Base-by-base conservation (phyloP, 2,329 filamentous ascomycete genomes). In the Xylariaceae sp. region DNA sequence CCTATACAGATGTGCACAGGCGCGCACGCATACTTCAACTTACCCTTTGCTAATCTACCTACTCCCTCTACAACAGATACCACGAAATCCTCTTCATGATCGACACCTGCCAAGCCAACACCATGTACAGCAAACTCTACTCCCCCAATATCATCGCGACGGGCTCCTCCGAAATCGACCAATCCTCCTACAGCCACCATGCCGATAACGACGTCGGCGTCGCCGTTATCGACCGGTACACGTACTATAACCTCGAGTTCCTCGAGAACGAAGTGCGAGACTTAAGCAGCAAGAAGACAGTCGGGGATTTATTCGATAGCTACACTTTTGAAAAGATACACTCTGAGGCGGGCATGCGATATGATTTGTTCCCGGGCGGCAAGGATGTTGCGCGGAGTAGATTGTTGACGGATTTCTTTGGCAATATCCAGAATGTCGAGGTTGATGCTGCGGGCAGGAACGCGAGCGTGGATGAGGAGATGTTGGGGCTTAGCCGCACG, bases 61-160 rank as follows among this genome's bases (percentile, higher is more conserved):
- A 17, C 54, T 44, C 14, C 41, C 22, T 22, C 32, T 16, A 23
- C 14, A 8, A 22, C 20, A 86, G 85, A 64, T 98, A 97, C 68
- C 88, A 97, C 66, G 93, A 98, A 69, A 83, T 98, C 57, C 80
- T 98, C 47, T 98, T 98, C 75, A 98, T 98, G 93, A 98, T 98
- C 69, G 93, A 98, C 67, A 98, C 93, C 0, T 98, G 93, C 72
- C 93, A 98, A 71, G 93, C 93, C 44, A 98, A 98, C 67, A 98
- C 93, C 23, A 96, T 98, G 90, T 98, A 95, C 72, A 92, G 85
- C 64, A 92, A 95, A 59, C 88, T 98, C 62, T 98, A 98, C 74
- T 95, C 90, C 5, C 92, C 92, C 38, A 97, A 97, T 62, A 96
- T 98, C 60, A 90, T 98, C 60, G 93, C 93, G 0, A 98, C 94